Conservation (phyloP, 2,329 filamentous ascomycete genomes). For the Beauveria medogensis region DNA sequence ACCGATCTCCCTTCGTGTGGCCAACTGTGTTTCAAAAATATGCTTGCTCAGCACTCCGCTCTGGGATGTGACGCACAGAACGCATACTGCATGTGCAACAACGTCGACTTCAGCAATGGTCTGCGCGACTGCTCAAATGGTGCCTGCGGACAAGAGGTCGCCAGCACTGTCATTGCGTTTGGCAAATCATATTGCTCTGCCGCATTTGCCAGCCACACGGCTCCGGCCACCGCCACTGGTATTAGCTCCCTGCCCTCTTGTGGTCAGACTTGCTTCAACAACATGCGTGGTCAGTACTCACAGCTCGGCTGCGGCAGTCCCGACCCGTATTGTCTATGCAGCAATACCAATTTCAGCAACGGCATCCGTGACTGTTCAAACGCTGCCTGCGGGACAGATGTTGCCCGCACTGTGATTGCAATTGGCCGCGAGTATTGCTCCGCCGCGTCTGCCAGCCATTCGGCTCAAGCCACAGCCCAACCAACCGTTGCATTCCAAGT, state of each 20-base stretch:
- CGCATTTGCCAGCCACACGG: neutral
- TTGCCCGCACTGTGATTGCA: slow-evolving; percentile 13
- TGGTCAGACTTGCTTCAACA: neutral
- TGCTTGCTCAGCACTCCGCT: slow-evolving; percentile 4
- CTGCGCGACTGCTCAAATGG: slow-evolving; percentile 13
- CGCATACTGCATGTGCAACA: slow-evolving; percentile 11
- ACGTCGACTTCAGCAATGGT: slow-evolving; percentile 13
- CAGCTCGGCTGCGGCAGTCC: slow-evolving; percentile 7
- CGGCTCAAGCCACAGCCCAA: neutral
- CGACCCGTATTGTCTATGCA: slow-evolving; percentile 12
- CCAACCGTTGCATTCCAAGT: neutral
- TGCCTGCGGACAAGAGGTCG: slow-evolving; percentile 7
- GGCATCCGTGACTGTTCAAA: slow-evolving; percentile 14
- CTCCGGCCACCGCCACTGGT: neutral
- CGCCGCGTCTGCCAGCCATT: slow-evolving; percentile 3
- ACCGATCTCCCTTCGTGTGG: neutral
- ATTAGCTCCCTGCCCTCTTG: neutral
- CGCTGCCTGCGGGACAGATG: slow-evolving; percentile 4
- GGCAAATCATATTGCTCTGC: slow-evolving; percentile 5
- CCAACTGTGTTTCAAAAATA: neutral
- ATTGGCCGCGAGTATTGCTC: slow-evolving; percentile 8
- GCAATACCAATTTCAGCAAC: slow-evolving; percentile 13
- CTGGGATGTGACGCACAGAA: slow-evolving; percentile 9
- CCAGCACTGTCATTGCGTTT: slow-evolving; percentile 13
- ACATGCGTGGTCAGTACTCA: slow-evolving; percentile 11